Percentiles rank a stretch among this genome's conserved stretches.
Conservation (phyloP, 2,329 filamentous ascomycete species). For the Exophiala dermatitidis region DNA sequence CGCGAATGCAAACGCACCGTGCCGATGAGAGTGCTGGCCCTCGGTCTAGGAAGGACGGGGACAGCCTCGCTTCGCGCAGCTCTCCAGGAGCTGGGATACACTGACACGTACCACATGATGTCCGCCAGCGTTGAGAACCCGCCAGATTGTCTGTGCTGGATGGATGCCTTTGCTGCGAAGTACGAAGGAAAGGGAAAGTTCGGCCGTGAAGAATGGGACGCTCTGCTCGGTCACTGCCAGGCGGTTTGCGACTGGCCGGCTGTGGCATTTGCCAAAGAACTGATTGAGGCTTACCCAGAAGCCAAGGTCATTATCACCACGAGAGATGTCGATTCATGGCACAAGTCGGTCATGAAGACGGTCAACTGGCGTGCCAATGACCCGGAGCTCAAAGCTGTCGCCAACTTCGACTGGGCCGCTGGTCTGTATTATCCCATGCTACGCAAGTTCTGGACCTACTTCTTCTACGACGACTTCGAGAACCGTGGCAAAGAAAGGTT, state of each 20-base stretch:
- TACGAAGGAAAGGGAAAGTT: constrained; percentile 57
- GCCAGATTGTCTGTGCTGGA: constrained; percentile 62
- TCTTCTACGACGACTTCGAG: constrained; percentile 62
- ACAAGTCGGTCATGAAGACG: constrained; percentile 57
- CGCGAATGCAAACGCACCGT: constrained; percentile 58
- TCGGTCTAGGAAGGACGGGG: constrained; percentile 63
- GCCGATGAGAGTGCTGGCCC: constrained; percentile 64
- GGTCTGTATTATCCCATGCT: constrained; percentile 65
- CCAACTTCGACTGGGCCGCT: constrained; percentile 56
- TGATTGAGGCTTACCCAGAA: constrained; percentile 64
- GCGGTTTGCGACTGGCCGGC: constrained; percentile 63
- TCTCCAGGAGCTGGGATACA: constrained; percentile 58
- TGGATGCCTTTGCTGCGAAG: constrained; percentile 58
- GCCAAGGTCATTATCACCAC: constrained; percentile 64
- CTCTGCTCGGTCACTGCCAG: constrained; percentile 58
- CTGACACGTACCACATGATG: constrained; percentile 64
- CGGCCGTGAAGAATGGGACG: constrained; percentile 61
- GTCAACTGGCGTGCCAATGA: constrained; percentile 62
- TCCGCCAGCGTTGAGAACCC: constrained; percentile 61
- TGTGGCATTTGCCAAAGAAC: constrained; percentile 60
- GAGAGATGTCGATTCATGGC: constrained; percentile 60
- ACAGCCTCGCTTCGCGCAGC: constrained; percentile 62
- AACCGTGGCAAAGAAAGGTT: constrained; percentile 59
- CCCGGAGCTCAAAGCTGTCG: constrained; percentile 51
- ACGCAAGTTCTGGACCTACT: constrained; percentile 60